These are phyloP conservation scores for Entomortierella beljakovae DNA, from an alignment of 192 early-diverging fungal species.

Conservation along the genomic window DNA sequence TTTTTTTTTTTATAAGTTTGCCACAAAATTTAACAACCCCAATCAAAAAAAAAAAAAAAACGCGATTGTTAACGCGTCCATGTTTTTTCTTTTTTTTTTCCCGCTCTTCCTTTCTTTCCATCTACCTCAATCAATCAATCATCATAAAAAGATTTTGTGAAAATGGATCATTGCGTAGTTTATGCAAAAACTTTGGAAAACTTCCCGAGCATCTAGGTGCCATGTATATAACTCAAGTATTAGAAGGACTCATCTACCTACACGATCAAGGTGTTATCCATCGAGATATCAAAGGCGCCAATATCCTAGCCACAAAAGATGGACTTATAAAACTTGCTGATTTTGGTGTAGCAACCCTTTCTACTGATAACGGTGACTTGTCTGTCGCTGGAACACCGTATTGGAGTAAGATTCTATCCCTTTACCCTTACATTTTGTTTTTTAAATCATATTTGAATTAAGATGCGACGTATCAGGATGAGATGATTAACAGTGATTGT, in stretches of 20 bases:
- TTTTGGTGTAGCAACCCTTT: conserved; percentile 80
- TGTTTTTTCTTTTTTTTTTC: background rate
- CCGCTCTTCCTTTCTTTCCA: background rate
- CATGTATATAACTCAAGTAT: conserved; percentile 84
- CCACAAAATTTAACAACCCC: too few species aligned
- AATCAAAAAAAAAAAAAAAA: too few species aligned
- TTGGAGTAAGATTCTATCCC: conserved; percentile 60
- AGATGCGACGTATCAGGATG: background rate
- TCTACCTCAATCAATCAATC: too few species aligned
- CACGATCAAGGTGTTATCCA: conserved; percentile 90
- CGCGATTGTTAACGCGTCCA: background rate
- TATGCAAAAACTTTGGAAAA: conserved; percentile 79
- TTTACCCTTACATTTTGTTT: background rate
- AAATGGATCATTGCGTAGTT: conserved; percentile 76
- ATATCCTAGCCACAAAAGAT: conserved; percentile 77
- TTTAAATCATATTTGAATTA: too few species aligned
- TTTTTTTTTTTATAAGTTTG: background rate
- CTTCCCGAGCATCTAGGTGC: conserved; percentile 78
- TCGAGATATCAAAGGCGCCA: conserved; percentile 92
- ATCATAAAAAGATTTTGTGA: conserved; percentile 68
- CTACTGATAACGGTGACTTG: conserved; percentile 56
- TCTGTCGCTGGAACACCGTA: conserved; percentile 78
- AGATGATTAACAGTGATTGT: background rate
- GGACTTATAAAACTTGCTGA: conserved; percentile 81
- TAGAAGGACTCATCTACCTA: conserved; percentile 88